Percentiles rank a stretch among this genome's conserved stretches.
These are phyloP conservation scores for Tylopilus sp. DNA, from an alignment of 1,284 basidiomycete genomes.

Conservation along the genomic window DNA sequence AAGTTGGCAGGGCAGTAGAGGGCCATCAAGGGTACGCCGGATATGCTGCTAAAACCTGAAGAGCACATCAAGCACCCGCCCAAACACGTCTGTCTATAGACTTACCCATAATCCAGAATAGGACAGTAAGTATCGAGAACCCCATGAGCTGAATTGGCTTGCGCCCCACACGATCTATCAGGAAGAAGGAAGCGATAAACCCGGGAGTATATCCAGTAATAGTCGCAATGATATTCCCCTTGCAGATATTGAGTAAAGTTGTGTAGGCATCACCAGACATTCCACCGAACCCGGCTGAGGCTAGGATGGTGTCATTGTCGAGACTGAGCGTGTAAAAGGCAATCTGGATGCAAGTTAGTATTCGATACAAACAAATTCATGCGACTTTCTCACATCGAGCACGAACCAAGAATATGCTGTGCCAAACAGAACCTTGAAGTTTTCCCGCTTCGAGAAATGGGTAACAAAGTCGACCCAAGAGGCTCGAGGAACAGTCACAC, in stretches of 20 bases:
- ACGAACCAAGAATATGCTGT: constrained; percentile 69
- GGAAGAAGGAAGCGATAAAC: constrained; percentile 57
- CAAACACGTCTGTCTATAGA: constrained; percentile 8
- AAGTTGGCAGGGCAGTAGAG: constrained; percentile 69
- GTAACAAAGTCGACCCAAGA: constrained; percentile 54
- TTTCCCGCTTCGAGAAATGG: constrained; percentile 55
- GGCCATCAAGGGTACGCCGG: constrained; percentile 63
- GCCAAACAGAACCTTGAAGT: constrained; percentile 57
- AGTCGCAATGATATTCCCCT: constrained; percentile 57
- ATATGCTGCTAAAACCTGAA: constrained; percentile 66
- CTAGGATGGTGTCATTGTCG: constrained; percentile 57
- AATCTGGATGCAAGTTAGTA: constrained; percentile 49
- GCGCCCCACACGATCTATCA: constrained; percentile 62
- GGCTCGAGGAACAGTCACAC: constrained; percentile 57
- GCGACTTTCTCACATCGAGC: constrained; percentile 54
- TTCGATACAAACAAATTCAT: not conserved
- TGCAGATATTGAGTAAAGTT: constrained; percentile 39
- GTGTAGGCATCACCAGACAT: constrained; percentile 25
- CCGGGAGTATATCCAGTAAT: constrained; percentile 62
- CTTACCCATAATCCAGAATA: constrained; percentile 60
- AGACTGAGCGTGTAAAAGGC: constrained; percentile 69
- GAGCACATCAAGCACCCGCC: constrained; percentile 1
- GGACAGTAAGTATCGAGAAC: constrained; percentile 62
- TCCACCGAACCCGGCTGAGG: not conserved
- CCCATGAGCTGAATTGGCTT: constrained; percentile 68